Evolutionary conservation across 306 rosid species (phyloP).

Genomic region (Mucuna pruriens): DNA sequence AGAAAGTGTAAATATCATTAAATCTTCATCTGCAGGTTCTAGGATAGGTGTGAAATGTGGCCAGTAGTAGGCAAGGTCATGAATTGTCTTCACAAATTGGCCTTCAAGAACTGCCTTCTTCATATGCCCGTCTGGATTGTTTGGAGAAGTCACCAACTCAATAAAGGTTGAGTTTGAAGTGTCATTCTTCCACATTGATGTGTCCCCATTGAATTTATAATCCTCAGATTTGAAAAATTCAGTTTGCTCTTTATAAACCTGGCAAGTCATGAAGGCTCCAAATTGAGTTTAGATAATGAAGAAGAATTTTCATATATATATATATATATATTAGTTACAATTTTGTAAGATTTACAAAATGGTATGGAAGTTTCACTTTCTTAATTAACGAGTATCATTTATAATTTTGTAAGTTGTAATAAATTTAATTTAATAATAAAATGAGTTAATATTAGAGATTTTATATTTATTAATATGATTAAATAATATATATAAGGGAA

Average conservation of each 20-base stretch:
- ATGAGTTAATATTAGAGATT: too few relatives aligned
- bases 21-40: conserved; percentile 49
- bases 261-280: neutral
- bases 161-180: conserved; percentile 28
- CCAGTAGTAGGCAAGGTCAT: conserved; percentile 62
- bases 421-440: too few relatives aligned
- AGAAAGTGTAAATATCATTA: conserved; percentile 58
- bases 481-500: too few relatives aligned
- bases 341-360: too few relatives aligned
- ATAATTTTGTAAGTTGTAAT: too few relatives aligned
- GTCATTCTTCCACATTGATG: conserved; percentile 28
- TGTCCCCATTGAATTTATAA: conserved; percentile 53
- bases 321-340: too few relatives aligned
- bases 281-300: neutral
- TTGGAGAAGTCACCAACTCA: conserved; percentile 68
- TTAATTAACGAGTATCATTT: neutral
- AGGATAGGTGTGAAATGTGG: conserved; percentile 61
- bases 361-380: neutral
- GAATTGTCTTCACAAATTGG: conserved; percentile 41
- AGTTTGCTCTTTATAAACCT: conserved; percentile 53
- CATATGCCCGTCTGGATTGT: conserved; percentile 63
- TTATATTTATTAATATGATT: too few relatives aligned
- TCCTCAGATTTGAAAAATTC: conserved; percentile 38
- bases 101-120: conserved; percentile 45
- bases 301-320: neutral